Evolutionary conservation across 2,329 filamentous ascomycete genomes (phyloP).

Genomic region (Trichoderma gracile): DNA sequence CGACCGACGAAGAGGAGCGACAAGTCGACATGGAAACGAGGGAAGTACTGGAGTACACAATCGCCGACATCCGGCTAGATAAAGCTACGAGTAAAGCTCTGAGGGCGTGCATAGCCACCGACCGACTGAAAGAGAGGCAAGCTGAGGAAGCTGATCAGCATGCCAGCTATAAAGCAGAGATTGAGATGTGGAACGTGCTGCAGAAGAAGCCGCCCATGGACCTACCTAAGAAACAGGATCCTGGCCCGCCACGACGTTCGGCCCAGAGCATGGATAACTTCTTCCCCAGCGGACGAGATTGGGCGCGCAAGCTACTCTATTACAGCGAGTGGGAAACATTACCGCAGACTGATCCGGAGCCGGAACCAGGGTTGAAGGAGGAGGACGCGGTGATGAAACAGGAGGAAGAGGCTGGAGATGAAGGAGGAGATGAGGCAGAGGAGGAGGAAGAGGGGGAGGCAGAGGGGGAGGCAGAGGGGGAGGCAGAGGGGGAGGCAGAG

Average conservation of each 20-base stretch:
- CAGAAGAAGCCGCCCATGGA: slow-evolving; percentile 42
- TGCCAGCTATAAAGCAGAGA: slow-evolving; percentile 46
- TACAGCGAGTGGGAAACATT: slow-evolving; percentile 48
- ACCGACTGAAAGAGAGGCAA: slow-evolving; percentile 46
- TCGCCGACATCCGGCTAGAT: slow-evolving; percentile 43
- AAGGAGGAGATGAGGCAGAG: neutral
- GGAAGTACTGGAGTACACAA: slow-evolving; percentile 47
- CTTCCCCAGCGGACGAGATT: slow-evolving; percentile 41
- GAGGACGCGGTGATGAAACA: neutral
- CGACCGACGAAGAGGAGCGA: slow-evolving; percentile 34
- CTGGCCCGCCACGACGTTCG: slow-evolving; percentile 34
- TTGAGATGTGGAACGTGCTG: slow-evolving; percentile 49
- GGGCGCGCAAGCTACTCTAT: slow-evolving; percentile 43
- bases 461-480: neutral
- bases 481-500: neutral
- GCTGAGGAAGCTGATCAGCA: slow-evolving; percentile 47
- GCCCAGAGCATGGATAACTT: slow-evolving; percentile 40
- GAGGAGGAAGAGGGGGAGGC: neutral
- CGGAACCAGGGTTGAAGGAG: neutral
- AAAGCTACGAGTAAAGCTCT: slow-evolving; percentile 41
- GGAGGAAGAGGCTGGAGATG: slow-evolving; percentile 4
- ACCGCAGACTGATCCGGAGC: neutral
- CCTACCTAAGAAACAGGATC: slow-evolving; percentile 36
- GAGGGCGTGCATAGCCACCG: slow-evolving; percentile 42
- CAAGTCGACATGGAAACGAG: slow-evolving; percentile 42